Evolutionary conservation across 371 early-diverging fungal genomes (phyloP).

Genomic region (Amoeboaphelidium protococcarum): DNA sequence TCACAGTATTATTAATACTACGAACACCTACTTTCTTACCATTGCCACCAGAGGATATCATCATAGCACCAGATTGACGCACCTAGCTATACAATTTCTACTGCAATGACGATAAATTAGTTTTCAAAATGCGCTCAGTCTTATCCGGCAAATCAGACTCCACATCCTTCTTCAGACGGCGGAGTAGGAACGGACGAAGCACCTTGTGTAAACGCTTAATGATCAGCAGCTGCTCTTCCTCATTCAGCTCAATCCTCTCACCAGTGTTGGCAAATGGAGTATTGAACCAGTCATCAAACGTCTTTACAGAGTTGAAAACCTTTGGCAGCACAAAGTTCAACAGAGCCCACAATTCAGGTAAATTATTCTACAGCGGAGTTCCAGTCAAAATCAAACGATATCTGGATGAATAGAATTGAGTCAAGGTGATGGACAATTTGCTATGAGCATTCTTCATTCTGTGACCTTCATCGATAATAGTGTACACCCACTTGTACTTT

Average conservation of each 20-base stretch:
- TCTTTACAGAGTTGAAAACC: slow-evolving; percentile 6
- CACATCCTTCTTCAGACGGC: slow-evolving; percentile 17
- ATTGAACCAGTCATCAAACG: slow-evolving; percentile 12
- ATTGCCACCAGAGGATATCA: background rate
- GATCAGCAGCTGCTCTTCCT: slow-evolving; percentile 17
- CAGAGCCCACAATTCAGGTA: slow-evolving; percentile 79
- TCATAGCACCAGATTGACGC: background rate
- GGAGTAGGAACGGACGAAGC: slow-evolving; percentile 15
- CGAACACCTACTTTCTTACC: background rate
- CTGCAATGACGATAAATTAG: slow-evolving; percentile 67
- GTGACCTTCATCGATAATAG: slow-evolving; percentile 85
- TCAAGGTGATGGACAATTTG: slow-evolving; percentile 71
- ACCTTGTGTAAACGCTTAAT: slow-evolving; percentile 12
- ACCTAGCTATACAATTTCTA: slow-evolving; percentile 15
- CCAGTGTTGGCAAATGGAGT: slow-evolving; percentile 5
- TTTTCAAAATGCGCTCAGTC: slow-evolving; percentile 87
- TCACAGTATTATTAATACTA: slow-evolving; percentile 6
- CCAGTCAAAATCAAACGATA: slow-evolving; percentile 67
- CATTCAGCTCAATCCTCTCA: slow-evolving; percentile 12
- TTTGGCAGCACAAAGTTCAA: slow-evolving; percentile 78
- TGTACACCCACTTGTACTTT: slow-evolving; percentile 44
- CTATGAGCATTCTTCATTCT: slow-evolving; percentile 82
- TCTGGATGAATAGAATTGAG: slow-evolving; percentile 47
- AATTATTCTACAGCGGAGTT: slow-evolving; percentile 84
- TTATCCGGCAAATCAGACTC: slow-evolving; percentile 92